A percentile compares a stretch with the other conserved stretches of the same genome.
Conservation (phyloP, 768 basidiomycete species). For the Amanita pseudoporphyria region DNA sequence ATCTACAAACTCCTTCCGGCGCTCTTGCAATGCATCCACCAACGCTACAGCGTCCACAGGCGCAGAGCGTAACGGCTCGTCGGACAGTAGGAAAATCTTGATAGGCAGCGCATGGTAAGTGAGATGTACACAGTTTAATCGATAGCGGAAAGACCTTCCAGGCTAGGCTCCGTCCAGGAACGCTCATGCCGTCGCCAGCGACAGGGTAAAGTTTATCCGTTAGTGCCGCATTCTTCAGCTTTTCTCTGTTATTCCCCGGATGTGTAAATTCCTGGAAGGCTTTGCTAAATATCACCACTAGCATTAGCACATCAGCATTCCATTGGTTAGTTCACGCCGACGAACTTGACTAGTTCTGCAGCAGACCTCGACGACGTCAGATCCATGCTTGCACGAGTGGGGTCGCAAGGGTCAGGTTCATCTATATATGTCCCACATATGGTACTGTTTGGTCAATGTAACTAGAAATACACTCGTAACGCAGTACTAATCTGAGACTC, state of each 20-base stretch:
- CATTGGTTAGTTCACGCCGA: not conserved
- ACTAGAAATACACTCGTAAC: slow-evolving; percentile 57
- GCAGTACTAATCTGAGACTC: slow-evolving; percentile 56
- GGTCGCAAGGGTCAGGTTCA: not conserved
- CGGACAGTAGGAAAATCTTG: slow-evolving; percentile 6
- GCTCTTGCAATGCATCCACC: slow-evolving; percentile 33
- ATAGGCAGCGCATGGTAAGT: not conserved
- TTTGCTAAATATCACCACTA: slow-evolving; percentile 20
- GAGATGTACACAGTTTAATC: not conserved
- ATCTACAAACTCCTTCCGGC: slow-evolving; percentile 47
- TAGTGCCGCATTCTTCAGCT: slow-evolving; percentile 57
- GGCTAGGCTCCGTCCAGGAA: slow-evolving; percentile 69
- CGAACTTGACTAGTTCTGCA: slow-evolving; percentile 13
- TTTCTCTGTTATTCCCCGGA: slow-evolving; percentile 45
- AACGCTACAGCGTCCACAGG: not conserved
- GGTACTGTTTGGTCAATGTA: not conserved
- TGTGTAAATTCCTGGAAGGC: slow-evolving; percentile 39
- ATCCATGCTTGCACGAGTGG: not conserved
- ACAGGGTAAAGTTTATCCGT: slow-evolving; percentile 47
- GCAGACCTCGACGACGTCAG: not conserved
- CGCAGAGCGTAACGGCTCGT: slow-evolving; percentile 2
- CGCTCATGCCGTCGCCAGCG: slow-evolving; percentile 30
- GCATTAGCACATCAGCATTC: not conserved
- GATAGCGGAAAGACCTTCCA: slow-evolving; percentile 58
- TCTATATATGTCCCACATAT: not conserved